Conservation (phyloP, 805 yeast genomes). For the Metschnikowia cubensis region DNA sequence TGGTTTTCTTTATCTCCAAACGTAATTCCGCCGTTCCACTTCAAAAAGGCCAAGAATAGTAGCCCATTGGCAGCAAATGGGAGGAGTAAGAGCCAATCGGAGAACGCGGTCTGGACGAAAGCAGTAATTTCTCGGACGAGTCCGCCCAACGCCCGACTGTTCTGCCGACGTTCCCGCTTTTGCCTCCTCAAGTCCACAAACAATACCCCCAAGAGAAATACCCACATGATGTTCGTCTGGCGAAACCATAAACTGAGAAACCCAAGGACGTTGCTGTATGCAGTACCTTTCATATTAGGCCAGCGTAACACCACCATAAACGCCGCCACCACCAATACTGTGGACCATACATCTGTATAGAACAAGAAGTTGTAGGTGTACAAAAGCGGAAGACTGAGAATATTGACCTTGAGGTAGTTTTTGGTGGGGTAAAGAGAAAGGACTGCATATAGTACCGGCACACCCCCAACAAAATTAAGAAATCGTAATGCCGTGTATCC, state of each 20-base stretch:
- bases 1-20: conserved; percentile 92
- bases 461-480: conserved; percentile 66
- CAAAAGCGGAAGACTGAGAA: conserved; percentile 61
- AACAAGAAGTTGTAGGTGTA: conserved; percentile 70
- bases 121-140: not conserved
- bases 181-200: conserved; percentile 45
- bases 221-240: conserved; percentile 92
- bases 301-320: conserved; percentile 42
- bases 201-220: conserved; percentile 53
- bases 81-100: conserved; percentile 23
- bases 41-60: conserved; percentile 54
- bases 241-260: conserved; percentile 68
- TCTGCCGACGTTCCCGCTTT: not conserved
- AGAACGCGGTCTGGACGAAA: conserved; percentile 10
- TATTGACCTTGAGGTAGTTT: conserved; percentile 25
- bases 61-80: conserved; percentile 55
- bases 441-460: conserved; percentile 47
- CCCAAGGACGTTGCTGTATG: conserved; percentile 51
- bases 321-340: conserved; percentile 58
- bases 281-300: conserved; percentile 21
- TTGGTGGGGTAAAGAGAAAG: conserved; percentile 24
- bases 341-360: conserved; percentile 94
- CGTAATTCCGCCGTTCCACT: conserved; percentile 76
- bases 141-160: not conserved
- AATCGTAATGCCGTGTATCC: conserved; percentile 25